Percentiles rank a stretch among this genome's conserved stretches.
Evolutionary conservation across 2,329 filamentous ascomycete species (phyloP).

Genomic region (Colletotrichum sp.): DNA sequence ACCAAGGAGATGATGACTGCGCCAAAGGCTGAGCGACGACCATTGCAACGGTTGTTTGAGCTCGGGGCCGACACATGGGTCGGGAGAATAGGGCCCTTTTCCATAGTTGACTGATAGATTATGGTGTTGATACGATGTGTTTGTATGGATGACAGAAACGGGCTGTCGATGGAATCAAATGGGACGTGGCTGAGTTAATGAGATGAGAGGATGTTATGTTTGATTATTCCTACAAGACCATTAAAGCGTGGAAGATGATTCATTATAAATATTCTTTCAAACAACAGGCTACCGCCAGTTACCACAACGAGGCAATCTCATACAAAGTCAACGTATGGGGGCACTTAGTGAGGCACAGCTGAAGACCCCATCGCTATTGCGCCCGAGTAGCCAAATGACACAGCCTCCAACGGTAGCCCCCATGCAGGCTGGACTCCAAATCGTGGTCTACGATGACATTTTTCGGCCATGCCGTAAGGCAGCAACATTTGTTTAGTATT

Average conservation of each 20-base stretch:
- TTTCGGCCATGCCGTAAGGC: neutral
- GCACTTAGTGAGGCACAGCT: neutral
- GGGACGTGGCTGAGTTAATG: neutral
- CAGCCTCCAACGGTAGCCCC: neutral
- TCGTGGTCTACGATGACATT: neutral
- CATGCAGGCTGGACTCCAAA: neutral
- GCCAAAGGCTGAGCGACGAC: neutral
- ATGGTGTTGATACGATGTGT: neutral
- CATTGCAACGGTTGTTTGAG: neutral
- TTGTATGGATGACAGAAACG: neutral
- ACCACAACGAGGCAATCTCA: neutral
- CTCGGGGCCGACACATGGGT: neutral
- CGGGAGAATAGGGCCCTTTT: neutral
- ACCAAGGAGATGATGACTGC: neutral
- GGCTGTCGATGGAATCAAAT: neutral
- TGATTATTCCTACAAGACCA: neutral
- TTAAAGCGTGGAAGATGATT: neutral
- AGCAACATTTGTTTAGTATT: neutral
- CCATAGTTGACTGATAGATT: neutral
- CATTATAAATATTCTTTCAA: neutral
- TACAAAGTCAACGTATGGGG: neutral
- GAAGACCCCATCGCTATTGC: neutral
- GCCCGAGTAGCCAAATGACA: neutral
- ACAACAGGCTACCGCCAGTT: neutral
- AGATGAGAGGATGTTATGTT: neutral